Base-by-base conservation (phyloP, 1,139 yeast genomes). In the Arxiozyma slooffiae region DNA sequence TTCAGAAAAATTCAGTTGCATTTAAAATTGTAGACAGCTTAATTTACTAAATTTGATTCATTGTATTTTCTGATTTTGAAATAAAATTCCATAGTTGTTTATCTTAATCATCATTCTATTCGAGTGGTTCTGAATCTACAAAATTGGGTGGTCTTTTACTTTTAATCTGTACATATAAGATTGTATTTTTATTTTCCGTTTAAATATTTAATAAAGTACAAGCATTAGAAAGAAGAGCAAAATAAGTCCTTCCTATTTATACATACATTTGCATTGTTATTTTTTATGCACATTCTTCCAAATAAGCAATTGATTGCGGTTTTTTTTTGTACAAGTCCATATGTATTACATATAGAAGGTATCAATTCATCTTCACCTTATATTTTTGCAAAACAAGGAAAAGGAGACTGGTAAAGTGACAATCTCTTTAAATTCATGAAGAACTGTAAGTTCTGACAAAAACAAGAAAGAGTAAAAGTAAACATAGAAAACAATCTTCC, bases 101-200 rank as follows among this genome's bases (percentile, higher is more conserved):
- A 53, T 74, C 78, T 55, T 73, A 72, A 20, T 59, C 60, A 7
- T 61, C 52, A 52, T 66, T 65, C 79, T 79, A 75, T 30, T 67
- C 67, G 40, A 72, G 75, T 8, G 58, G 57, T 6, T 60, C 60
- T 1, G 78, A 77, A 52, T 73, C 76, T 17, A 55, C 58, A 50
- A 73, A 71, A 1, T 70, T 73, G 16, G 66, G 60, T 11, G 79
- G 68, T 14, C 72, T 63, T 62, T 71, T 48, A 57, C 78, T 55
- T 59, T 67, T 50, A 30, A 66, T 55, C 56, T 60, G 59, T n/a
- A 65, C 58, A 52, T 63, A 64, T 3, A 64, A 59, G 9, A 60
- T 50, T 1, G 67, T 66, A 50, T 63, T 63, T 16, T 49, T 50
- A 40, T 57, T 59, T 51, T 64, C 56, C 68, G 64, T 63, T 21